Base-by-base conservation (phyloP, 2,329 filamentous ascomycete species). In the Blastomyces silverae region DNA sequence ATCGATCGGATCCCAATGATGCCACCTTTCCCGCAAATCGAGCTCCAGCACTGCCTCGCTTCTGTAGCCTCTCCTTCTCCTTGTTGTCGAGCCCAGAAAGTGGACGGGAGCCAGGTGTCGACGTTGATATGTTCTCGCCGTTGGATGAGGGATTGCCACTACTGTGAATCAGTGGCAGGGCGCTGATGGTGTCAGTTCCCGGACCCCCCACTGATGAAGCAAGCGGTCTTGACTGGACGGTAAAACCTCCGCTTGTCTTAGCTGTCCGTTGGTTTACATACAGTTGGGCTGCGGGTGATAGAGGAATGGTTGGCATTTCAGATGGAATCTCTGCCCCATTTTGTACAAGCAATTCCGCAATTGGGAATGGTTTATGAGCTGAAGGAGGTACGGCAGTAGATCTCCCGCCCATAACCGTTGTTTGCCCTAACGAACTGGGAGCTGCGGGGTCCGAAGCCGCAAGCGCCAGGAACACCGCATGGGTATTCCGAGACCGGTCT, bases 401-500 rank as follows among this genome's bases (percentile, higher is more conserved):
- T 57, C 64, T 69, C 34, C 70, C 63, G 31, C 65, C 67, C 37
- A 64, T 68, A 31, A 64, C 65, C 37, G 66, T 62, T 22, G 53
- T 34, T 48, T 37, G 55, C 10, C 48, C 61, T 10, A 62, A 59
- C 3, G 66, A 64, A 42, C 48, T 39, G 76, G 92, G 92, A 0
- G 89, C 83, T 28, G 92, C 92, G 3, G 94, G 94, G 72, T 99
- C 94, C 2, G 92, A 92, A 5, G 93, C 92, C 28, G 92, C 92
- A 31, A 99, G 84, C 20, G 95, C 95, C 53, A 99, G 82, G 79
- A 92, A 97, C 20, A 97, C 85, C 0, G 90, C 87, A 74, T 95
- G 93, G 0, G 93, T 97, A 53, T 89, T 90, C 63, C 94, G 86
- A 50, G 92, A 94, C 68, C 88, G 90, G 75, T 99, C 94, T 5